A percentile compares a stretch with the other conserved stretches of the same genome.
Evolutionary conservation across 2,329 filamentous ascomycete genomes (phyloP).

Genomic region (Verticillium albo-atrum): DNA sequence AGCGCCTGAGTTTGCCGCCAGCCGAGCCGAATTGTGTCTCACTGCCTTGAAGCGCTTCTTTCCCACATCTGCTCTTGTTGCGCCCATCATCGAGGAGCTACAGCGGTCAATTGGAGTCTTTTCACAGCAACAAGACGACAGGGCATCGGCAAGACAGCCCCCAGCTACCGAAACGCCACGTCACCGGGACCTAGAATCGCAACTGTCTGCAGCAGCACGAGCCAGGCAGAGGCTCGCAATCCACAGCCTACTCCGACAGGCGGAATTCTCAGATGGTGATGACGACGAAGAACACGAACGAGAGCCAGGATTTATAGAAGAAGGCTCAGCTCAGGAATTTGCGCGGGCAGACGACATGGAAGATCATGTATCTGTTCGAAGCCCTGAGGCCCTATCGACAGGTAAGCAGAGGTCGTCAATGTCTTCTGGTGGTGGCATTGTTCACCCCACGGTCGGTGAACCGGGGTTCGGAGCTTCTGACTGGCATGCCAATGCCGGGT

Average conservation of each 20-base stretch:
- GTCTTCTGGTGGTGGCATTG: background rate
- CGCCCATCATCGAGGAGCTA: constrained; percentile 21
- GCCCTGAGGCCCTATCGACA: background rate
- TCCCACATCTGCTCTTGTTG: constrained; percentile 15
- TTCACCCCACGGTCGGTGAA: background rate
- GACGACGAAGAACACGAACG: constrained; percentile 15
- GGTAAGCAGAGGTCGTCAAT: background rate
- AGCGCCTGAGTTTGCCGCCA: constrained; percentile 17
- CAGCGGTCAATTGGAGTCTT: constrained; percentile 15
- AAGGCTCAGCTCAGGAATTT: background rate
- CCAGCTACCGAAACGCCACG: background rate
- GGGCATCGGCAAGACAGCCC: background rate
- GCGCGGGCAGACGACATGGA: background rate
- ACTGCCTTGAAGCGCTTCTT: constrained; percentile 20
- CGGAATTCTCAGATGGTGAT: constrained; percentile 18
- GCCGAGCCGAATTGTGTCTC: constrained; percentile 20
- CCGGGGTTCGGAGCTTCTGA: background rate
- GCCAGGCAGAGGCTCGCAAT: constrained; percentile 18
- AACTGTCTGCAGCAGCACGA: constrained; percentile 15
- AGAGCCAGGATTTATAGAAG: background rate
- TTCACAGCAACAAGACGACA: constrained; percentile 2
- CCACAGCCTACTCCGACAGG: constrained; percentile 21
- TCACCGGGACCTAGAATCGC: constrained; percentile 4
- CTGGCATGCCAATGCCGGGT: background rate
- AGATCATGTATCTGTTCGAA: background rate